A percentile compares a stretch with the other conserved stretches of the same genome.
phyloP scores from a whole-genome alignment of 331 rosid genomes.

The Arachis monticola region DNA sequence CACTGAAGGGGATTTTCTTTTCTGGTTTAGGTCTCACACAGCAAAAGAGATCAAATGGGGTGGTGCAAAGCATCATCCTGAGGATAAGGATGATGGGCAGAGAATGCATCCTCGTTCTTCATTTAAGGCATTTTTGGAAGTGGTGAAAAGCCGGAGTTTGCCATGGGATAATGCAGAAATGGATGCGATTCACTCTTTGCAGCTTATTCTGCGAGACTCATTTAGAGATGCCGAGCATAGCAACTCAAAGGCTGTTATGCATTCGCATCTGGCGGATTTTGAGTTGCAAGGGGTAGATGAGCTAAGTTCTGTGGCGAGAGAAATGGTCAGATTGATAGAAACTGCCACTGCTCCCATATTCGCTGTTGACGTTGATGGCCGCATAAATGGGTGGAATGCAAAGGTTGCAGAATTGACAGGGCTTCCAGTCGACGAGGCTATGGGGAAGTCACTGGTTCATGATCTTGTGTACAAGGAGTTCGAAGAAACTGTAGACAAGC shows the following conservation, averaged over 20 bases:
- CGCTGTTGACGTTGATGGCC: conserved; percentile 85
- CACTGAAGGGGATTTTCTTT: conserved; percentile 76
- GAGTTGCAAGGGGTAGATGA: conserved; percentile 89
- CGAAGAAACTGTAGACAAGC: conserved; percentile 66
- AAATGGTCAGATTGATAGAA: conserved; percentile 97
- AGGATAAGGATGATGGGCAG: conserved; percentile 97
- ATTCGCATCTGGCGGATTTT: conserved; percentile 52
- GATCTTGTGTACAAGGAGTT: conserved; percentile 87
- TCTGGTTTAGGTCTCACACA: conserved; percentile 97
- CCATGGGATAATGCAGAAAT: conserved; percentile 98
- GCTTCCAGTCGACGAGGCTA: conserved; percentile 85
- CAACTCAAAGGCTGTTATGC: conserved; percentile 72
- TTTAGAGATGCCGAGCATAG: conserved; percentile 66
- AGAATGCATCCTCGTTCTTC: conserved; percentile 99
- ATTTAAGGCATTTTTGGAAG: conserved; percentile 95
- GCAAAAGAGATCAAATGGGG: conserved; percentile 98
- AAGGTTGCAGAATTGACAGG: conserved; percentile 95
- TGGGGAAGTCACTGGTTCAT: conserved; percentile 84
- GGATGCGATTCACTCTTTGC: conserved; percentile 99
- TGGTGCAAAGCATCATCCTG: conserved; percentile 99
- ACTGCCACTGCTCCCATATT: conserved; percentile 99
- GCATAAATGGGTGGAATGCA: conserved; percentile 96
- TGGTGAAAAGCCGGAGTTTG: conserved; percentile 93
- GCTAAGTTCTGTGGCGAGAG: conserved; percentile 96
- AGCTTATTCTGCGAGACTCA: conserved; percentile 92